Evolutionary conservation across 208 protist species (phyloP).

Genomic region (Lotmaria passim): DNA sequence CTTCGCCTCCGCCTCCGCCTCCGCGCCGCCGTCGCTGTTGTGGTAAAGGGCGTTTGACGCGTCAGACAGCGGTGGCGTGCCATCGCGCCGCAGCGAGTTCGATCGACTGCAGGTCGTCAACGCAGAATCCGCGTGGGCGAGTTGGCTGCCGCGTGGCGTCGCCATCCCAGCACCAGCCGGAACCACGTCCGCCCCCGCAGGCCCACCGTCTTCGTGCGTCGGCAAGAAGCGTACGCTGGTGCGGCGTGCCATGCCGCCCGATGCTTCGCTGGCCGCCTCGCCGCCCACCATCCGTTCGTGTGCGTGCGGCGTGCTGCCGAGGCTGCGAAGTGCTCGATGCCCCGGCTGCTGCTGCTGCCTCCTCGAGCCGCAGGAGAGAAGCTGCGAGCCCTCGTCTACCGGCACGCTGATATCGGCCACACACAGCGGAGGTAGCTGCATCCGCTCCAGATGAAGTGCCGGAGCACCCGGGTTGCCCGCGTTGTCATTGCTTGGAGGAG

Average conservation of each 20-base stretch:
- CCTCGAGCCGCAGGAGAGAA: not conserved
- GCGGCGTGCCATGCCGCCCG: conserved; percentile 4
- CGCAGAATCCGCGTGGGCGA: no score
- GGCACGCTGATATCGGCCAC: not conserved
- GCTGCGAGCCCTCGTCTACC: not conserved
- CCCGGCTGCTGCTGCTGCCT: not conserved
- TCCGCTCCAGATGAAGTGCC: not conserved
- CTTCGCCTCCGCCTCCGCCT: not conserved
- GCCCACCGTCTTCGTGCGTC: not conserved
- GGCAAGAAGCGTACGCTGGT: conserved; percentile 19
- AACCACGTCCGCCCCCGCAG: not conserved
- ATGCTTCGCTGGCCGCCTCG: not conserved
- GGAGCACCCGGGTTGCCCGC: not conserved
- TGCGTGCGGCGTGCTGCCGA: not conserved
- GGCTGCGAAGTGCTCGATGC: not conserved
- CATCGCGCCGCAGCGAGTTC: not conserved
- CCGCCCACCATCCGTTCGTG: not conserved
- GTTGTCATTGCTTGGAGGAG: not conserved
- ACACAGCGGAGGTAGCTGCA: not conserved
- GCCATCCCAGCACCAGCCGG: not conserved
- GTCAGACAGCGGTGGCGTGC: not conserved
- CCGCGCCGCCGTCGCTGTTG: not conserved
- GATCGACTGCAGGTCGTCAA: not conserved
- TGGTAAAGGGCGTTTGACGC: not conserved
- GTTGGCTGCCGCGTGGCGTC: no score